phyloP scores from a whole-genome alignment of 768 basidiomycete genomes.

The Mycena metata region DNA sequence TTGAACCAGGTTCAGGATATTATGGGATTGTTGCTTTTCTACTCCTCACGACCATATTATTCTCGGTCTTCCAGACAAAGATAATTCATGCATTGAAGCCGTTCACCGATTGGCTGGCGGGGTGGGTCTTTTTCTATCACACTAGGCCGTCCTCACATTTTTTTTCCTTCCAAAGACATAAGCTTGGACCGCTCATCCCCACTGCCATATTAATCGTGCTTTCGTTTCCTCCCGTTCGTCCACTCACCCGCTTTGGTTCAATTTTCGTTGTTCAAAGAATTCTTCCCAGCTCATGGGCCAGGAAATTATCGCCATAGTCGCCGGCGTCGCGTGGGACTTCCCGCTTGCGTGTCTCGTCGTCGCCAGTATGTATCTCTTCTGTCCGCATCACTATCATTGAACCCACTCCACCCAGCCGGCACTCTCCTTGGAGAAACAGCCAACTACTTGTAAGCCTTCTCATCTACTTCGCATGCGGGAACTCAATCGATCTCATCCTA shows the following conservation, averaged over 20 bases:
- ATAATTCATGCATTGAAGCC: constrained; percentile 66
- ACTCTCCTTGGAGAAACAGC: constrained; percentile 31
- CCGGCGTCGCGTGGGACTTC: constrained; percentile 27
- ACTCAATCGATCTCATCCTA: neutral
- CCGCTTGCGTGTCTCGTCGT: constrained; percentile 17
- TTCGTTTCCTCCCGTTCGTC: constrained; percentile 26
- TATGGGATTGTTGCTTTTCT: constrained; percentile 48
- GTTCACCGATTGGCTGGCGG: constrained; percentile 60
- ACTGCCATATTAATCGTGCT: constrained; percentile 70
- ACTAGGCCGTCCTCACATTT: constrained; percentile 23
- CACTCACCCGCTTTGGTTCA: too few relatives aligned
- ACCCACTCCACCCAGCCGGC: neutral
- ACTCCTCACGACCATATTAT: constrained; percentile 50
- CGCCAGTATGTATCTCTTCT: neutral
- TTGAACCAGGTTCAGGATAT: constrained; percentile 25
- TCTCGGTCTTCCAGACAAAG: constrained; percentile 58
- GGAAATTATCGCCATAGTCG: constrained; percentile 46
- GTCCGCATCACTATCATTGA: neutral
- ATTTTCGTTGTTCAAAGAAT: constrained; percentile 44
- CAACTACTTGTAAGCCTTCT: constrained; percentile 17
- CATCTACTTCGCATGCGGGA: too few relatives aligned
- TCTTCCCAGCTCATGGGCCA: constrained; percentile 64
- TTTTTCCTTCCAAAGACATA: constrained; percentile 43
- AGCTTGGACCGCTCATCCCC: constrained; percentile 64
- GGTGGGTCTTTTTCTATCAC: constrained; percentile 45